Percentiles rank a stretch among this genome's conserved stretches.
Evolutionary conservation across 2,329 filamentous ascomycete genomes (phyloP).

Genomic region (Microdochium nivale): DNA sequence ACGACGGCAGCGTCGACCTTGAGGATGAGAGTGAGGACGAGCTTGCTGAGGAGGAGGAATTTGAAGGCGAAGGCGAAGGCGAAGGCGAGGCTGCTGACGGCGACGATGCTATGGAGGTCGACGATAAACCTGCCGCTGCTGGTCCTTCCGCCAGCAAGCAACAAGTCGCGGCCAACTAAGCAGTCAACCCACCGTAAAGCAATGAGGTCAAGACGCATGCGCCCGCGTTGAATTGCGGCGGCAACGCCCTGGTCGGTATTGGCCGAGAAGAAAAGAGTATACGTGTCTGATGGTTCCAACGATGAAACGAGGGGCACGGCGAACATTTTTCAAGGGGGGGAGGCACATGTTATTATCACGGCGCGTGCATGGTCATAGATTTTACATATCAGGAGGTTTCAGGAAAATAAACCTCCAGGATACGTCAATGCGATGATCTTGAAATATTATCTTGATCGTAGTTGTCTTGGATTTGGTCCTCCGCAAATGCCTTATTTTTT

Average conservation of each 20-base stretch:
- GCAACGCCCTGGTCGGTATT: too few species aligned
- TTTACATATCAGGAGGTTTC: not conserved
- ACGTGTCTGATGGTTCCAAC: too few species aligned
- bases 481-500: too few species aligned
- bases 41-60: slow-evolving; percentile 50
- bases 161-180: slow-evolving; percentile 16
- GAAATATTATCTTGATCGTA: too few species aligned
- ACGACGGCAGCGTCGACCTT: slow-evolving; percentile 63
- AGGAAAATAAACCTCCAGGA: not conserved
- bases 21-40: slow-evolving; percentile 62
- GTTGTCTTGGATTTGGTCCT: too few species aligned
- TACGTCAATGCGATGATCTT: too few species aligned
- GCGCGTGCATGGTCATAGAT: not conserved
- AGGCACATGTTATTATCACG: not conserved
- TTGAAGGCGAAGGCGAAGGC: slow-evolving; percentile 32
- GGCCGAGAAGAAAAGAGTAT: too few species aligned
- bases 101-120: slow-evolving; percentile 34
- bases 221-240: too few species aligned
- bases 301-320: not conserved
- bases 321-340: not conserved
- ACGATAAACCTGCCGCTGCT: slow-evolving; percentile 17
- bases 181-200: too few species aligned
- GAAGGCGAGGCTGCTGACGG: slow-evolving; percentile 17
- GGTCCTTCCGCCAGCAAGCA: slow-evolving; percentile 9
- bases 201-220: too few species aligned